Conservation (phyloP, 2,329 filamentous ascomycete genomes). For the Diaporthe sp. region DNA sequence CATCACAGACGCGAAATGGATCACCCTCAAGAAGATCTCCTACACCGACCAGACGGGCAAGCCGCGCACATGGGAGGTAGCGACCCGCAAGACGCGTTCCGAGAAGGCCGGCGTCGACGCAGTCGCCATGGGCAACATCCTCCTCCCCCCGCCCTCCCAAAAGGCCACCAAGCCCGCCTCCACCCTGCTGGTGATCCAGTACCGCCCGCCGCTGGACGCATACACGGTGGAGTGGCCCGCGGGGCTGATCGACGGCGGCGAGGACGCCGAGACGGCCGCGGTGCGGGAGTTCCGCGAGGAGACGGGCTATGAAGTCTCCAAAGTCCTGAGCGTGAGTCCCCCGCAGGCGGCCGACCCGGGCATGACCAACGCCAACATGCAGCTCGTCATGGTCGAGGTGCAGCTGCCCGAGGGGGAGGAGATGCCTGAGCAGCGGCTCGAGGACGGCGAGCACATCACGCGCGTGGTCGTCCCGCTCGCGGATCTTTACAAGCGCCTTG, state of each 20-base stretch:
- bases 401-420: conserved; percentile 61
- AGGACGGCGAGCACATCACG: conserved; percentile 73
- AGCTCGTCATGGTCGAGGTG: conserved; percentile 71
- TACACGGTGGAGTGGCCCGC: conserved; percentile 68
- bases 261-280: conserved; percentile 64
- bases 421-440: conserved; percentile 68
- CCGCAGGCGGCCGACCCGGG: conserved; percentile 70
- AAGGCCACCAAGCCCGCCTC: conserved; percentile 41
- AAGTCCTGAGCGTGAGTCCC: conserved; percentile 60
- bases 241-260: conserved; percentile 64
- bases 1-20: conserved; percentile 66
- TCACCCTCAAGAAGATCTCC: conserved; percentile 67
- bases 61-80: conserved; percentile 70
- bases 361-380: conserved; percentile 71
- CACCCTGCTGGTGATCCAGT: conserved; percentile 66
- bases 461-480: conserved; percentile 68
- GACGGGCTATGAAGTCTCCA: conserved; percentile 66
- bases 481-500: conserved; percentile 67
- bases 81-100: conserved; percentile 66
- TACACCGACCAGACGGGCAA: conserved; percentile 69
- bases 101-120: conserved; percentile 68
- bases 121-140: conserved; percentile 72
- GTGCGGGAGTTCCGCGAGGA: conserved; percentile 68
- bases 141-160: conserved; percentile 58
- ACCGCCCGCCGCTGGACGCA: conserved; percentile 63